A percentile compares a stretch with the other conserved stretches of the same genome.
Conservation (phyloP, 2,329 filamentous ascomycete genomes). For the Hymenoscyphus occultus region DNA sequence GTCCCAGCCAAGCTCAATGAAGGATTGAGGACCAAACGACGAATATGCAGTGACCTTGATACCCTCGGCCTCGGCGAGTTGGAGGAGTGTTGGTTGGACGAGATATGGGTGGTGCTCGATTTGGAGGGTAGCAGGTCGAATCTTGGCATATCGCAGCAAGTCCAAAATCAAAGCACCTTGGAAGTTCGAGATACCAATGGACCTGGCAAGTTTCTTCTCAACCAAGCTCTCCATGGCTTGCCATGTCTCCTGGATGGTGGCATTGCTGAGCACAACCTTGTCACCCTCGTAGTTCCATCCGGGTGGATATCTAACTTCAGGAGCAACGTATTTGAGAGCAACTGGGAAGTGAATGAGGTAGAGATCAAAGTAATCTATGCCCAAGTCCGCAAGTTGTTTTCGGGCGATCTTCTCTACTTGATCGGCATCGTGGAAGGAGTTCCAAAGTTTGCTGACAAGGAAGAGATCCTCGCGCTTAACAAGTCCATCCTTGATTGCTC, state of each 20-base stretch:
- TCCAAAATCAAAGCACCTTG: constrained; percentile 75
- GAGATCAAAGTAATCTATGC: constrained; percentile 85
- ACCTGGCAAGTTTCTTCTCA: constrained; percentile 62
- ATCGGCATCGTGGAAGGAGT: constrained; percentile 81
- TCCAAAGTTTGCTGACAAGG: constrained; percentile 92
- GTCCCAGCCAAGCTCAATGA: constrained; percentile 73
- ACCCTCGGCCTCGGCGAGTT: constrained; percentile 65
- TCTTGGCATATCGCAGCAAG: constrained; percentile 71
- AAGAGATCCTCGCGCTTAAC: constrained; percentile 86
- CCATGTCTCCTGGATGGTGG: constrained; percentile 79
- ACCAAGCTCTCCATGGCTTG: constrained; percentile 74
- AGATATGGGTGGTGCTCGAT: constrained; percentile 91
- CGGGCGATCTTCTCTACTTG: constrained; percentile 71
- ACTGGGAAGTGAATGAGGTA: constrained; percentile 90
- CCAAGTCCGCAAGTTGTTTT: constrained; percentile 78
- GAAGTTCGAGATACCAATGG: constrained; percentile 84
- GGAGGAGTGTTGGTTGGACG: constrained; percentile 68
- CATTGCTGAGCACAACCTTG: constrained; percentile 62
- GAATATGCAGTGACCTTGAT: constrained; percentile 81
- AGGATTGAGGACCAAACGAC: constrained; percentile 75
- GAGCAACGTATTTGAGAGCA: constrained; percentile 81
- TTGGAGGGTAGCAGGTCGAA: constrained; percentile 75
- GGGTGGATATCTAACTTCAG: constrained; percentile 73
- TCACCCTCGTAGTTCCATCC: constrained; percentile 66
- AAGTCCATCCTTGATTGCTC: constrained; percentile 76